Base-by-base conservation (phyloP, 106 monocot species). In the Allium sativum region DNA sequence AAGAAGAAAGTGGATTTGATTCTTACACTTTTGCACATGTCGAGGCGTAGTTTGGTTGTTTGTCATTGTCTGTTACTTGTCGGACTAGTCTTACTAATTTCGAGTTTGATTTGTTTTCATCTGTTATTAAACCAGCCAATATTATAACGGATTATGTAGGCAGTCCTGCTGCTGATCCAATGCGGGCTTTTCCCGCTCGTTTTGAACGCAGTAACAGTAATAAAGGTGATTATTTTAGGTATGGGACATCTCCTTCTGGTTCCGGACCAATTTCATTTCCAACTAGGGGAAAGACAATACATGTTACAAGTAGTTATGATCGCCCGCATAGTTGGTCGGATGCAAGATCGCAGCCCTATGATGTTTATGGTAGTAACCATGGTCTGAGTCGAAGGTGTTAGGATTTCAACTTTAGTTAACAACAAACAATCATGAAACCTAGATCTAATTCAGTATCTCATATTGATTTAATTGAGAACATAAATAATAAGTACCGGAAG, bases 121-220 rank as follows among this genome's bases (percentile, higher is more conserved):
- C 82, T 1, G 78, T 88, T 1, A 70, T 84, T 15, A 40, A 74
- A 17, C 84, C 79, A 22, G 78, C 92, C 47, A 79, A 66, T 82
- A 83, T 99, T 45, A 99, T 99, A 20, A 9, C 73, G 7, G 88
- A 99, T 60, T 99, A 99, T 60, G 98, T 99, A 0, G 88, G 92
- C 13, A 91, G 91, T 69, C 96, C 96, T 8, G 84, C 84, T 9
- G 81, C 96, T 2, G 96, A 87, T 21, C 91, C 98, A 0, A 67
- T 88, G 77, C 53, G 82, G 3, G 66, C 76, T 0, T 88, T 92
- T 59, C 87, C 91, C 6, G 60, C 90, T 31, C 31, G 31, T 31
- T 31, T 31, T 31, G 31, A 31, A 2, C 31, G 31, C 31, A 31
- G 31, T 31, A 31, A 31, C 5, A 31, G 31, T 31, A 31, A 31